A percentile compares a stretch with the other conserved stretches of the same genome.
Evolutionary conservation across 306 rosid genomes (phyloP).

Genomic region (Dicorynia guianensis): DNA sequence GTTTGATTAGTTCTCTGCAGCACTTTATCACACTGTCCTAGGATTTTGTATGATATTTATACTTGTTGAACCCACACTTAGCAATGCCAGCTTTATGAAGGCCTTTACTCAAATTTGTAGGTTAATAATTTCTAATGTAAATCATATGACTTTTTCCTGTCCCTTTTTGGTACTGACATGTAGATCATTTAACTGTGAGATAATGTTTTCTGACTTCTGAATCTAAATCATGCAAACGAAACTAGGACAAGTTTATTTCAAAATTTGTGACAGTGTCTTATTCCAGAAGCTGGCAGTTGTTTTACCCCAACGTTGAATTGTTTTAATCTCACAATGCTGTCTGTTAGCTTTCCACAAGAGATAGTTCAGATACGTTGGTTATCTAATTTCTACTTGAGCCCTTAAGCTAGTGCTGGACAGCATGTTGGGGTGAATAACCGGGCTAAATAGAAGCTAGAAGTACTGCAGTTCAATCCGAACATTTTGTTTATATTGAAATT

Average conservation of each 20-base stretch:
- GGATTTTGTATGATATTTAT: slow-evolving; percentile 22
- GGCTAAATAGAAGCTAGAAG: no score
- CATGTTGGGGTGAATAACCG: no score
- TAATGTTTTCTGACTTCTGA: background rate
- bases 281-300: slow-evolving; percentile 15
- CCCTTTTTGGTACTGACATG: slow-evolving; percentile 26
- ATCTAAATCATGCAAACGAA: background rate
- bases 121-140: slow-evolving; percentile 1
- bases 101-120: background rate
- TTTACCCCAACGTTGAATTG: background rate
- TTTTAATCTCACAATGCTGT: background rate
- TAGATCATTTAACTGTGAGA: slow-evolving; percentile 15
- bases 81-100: slow-evolving; percentile 22
- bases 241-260: slow-evolving; percentile 8
- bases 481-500: no score
- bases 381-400: background rate
- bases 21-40: slow-evolving; percentile 82
- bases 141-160: background rate
- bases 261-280: background rate
- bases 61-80: background rate
- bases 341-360: background rate
- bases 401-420: background rate
- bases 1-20: slow-evolving; percentile 60
- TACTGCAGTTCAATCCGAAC: no score
- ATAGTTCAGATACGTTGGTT: background rate